Conservation (phyloP, 2,329 filamentous ascomycete genomes). For the Ascochyta pisi region DNA sequence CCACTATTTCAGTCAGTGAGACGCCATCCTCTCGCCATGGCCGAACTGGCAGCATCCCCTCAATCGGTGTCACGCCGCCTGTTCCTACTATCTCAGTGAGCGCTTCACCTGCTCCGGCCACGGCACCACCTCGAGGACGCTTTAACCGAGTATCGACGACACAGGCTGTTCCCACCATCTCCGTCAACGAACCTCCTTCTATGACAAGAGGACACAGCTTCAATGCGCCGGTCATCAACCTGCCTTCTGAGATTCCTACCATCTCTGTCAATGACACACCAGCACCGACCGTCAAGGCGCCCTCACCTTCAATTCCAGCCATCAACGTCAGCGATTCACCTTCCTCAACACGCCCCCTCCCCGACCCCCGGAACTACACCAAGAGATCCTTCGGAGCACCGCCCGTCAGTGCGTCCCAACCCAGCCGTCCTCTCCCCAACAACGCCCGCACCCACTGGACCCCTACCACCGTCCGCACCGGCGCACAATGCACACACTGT, state of each 20-base stretch:
- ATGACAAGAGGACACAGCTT: constrained; percentile 22
- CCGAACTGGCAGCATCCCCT: constrained; percentile 26
- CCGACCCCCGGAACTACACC: constrained; percentile 54
- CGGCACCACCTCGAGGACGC: constrained; percentile 9
- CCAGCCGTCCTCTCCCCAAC: constrained; percentile 17
- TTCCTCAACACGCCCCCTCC: constrained; percentile 57
- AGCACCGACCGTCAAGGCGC: constrained; percentile 25
- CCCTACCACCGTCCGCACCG: constrained; percentile 58
- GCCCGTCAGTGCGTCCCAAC: neutral
- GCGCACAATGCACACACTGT: constrained; percentile 84
- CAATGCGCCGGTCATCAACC: constrained; percentile 30
- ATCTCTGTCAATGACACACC: constrained; percentile 30
- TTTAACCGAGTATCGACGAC: constrained; percentile 16
- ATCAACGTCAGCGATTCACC: constrained; percentile 37
- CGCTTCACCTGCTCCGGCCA: constrained; percentile 18
- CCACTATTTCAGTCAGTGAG: constrained; percentile 30
- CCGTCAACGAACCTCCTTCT: constrained; percentile 31
- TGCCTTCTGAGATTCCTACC: constrained; percentile 24
- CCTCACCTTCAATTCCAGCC: constrained; percentile 34
- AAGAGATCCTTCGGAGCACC: constrained; percentile 20
- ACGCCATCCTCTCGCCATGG: constrained; percentile 29
- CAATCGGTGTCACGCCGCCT: constrained; percentile 26
- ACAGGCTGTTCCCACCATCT: constrained; percentile 39
- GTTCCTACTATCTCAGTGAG: constrained; percentile 38
- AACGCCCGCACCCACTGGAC: constrained; percentile 54